Percentiles rank a stretch among this genome's conserved stretches.
Conservation (phyloP, 148 eudicot species). For the Heliosperma pusillum region DNA sequence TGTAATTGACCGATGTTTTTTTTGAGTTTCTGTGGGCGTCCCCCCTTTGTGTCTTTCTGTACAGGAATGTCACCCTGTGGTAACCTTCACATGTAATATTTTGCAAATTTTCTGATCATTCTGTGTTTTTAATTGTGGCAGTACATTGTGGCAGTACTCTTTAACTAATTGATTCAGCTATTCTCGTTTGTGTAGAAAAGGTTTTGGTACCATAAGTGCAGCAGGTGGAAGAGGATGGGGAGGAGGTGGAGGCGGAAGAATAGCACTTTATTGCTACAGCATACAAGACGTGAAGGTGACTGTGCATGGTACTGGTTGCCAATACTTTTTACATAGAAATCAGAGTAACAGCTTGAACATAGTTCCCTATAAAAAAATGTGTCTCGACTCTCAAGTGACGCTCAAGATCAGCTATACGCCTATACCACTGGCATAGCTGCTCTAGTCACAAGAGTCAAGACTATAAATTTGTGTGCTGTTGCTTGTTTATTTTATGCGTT, state of each 20-base stretch:
- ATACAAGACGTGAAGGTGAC: conserved; percentile 63
- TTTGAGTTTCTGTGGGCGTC: no score
- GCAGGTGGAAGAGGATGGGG: conserved; percentile 91
- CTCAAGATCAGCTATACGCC: not conserved
- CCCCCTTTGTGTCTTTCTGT: no score
- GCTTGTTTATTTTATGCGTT: not conserved
- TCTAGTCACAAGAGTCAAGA: not conserved
- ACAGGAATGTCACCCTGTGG: no score
- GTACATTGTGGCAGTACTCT: conserved; percentile 5
- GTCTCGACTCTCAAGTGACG: not conserved
- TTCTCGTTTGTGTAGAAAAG: conserved; percentile 44
- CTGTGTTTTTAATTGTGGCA: not conserved
- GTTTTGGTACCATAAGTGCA: conserved; percentile 71
- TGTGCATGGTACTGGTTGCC: conserved; percentile 51
- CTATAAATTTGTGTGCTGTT: not conserved
- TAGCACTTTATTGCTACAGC: conserved; percentile 72
- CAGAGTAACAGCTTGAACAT: not conserved
- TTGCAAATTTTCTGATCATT: no score
- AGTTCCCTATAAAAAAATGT: not conserved
- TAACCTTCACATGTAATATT: no score
- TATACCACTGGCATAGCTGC: not conserved
- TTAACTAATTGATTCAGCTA: not conserved
- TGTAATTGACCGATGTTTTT: not conserved
- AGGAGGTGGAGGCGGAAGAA: conserved; percentile 90
- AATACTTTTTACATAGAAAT: not conserved